These are phyloP conservation scores for Cadophora sp. DNA, from an alignment of 2,329 filamentous ascomycete genomes.

Conservation along the genomic window DNA sequence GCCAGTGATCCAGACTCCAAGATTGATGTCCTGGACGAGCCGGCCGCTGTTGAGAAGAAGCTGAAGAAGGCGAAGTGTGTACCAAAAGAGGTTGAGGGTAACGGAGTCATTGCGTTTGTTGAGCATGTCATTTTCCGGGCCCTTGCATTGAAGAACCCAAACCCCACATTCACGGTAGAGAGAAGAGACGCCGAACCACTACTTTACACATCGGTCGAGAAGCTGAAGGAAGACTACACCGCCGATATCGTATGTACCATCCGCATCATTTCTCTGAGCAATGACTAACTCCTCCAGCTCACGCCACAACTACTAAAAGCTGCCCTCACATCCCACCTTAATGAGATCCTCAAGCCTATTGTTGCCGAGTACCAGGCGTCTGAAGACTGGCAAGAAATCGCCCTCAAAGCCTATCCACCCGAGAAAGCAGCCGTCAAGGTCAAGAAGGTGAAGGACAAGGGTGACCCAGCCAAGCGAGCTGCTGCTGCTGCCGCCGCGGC, in stretches of 20 bases:
- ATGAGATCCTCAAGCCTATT: slow-evolving; percentile 78
- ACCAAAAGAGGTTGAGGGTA: slow-evolving; percentile 79
- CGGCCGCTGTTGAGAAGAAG: slow-evolving; percentile 81
- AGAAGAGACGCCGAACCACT: slow-evolving; percentile 75
- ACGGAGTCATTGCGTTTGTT: slow-evolving; percentile 85
- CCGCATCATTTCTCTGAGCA: background rate
- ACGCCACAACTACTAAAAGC: slow-evolving; percentile 88
- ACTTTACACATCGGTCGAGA: slow-evolving; percentile 76
- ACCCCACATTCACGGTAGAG: slow-evolving; percentile 71
- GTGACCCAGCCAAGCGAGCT: slow-evolving; percentile 42
- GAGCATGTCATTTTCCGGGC: slow-evolving; percentile 87
- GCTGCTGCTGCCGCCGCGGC: slow-evolving; percentile 37
- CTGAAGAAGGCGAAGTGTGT: slow-evolving; percentile 83
- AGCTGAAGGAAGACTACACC: slow-evolving; percentile 80
- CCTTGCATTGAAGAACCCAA: slow-evolving; percentile 63
- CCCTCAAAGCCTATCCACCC: slow-evolving; percentile 82
- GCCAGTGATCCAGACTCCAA: slow-evolving; percentile 80
- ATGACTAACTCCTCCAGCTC: slow-evolving; percentile 54
- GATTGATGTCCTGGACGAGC: slow-evolving; percentile 87
- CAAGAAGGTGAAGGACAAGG: slow-evolving; percentile 64
- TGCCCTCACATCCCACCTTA: slow-evolving; percentile 78
- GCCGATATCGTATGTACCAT: slow-evolving; percentile 71
- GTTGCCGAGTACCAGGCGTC: slow-evolving; percentile 73
- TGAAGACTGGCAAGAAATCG: slow-evolving; percentile 80
- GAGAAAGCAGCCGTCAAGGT: slow-evolving; percentile 72